A percentile compares a stretch with the other conserved stretches of the same genome.
phyloP scores from a whole-genome alignment of 1,284 basidiomycete genomes.

The Marasmius tenuissimus region DNA sequence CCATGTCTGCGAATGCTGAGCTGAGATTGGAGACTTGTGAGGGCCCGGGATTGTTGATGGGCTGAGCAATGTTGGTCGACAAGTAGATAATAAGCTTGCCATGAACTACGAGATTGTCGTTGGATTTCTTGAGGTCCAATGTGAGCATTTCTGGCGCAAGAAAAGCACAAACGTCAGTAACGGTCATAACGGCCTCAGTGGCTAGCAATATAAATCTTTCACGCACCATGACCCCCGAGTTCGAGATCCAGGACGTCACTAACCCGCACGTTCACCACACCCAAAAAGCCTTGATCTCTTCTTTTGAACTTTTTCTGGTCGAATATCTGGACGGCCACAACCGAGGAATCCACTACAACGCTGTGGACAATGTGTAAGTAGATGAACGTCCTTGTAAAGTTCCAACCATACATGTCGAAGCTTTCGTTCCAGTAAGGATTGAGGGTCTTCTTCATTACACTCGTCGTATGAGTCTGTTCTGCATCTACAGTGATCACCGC shows the following conservation, averaged over 20 bases:
- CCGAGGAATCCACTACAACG: slow-evolving; percentile 86
- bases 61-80: slow-evolving; percentile 78
- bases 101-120: slow-evolving; percentile 86
- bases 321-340: slow-evolving; percentile 93
- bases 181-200: background rate
- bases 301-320: slow-evolving; percentile 97
- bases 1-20: slow-evolving; percentile 58
- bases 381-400: background rate
- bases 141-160: slow-evolving; percentile 78
- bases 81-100: slow-evolving; percentile 91
- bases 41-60: slow-evolving; percentile 75
- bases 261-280: slow-evolving; percentile 90
- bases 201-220: background rate
- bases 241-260: slow-evolving; percentile 86
- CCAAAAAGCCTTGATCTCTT: slow-evolving; percentile 92
- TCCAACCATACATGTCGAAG: slow-evolving; percentile 73
- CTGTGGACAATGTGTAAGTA: slow-evolving; percentile 36
- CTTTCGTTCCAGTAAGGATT: slow-evolving; percentile 96
- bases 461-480: slow-evolving; percentile 91
- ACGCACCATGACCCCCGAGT: slow-evolving; percentile 74
- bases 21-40: slow-evolving; percentile 57
- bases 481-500: slow-evolving; percentile 94
- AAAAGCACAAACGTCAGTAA: slow-evolving; percentile 4
- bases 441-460: slow-evolving; percentile 86
- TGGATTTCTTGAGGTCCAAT: slow-evolving; percentile 86